Evolutionary conservation across 2,329 filamentous ascomycete genomes (phyloP), one percentile per base, ranked within the genome.

Genomic region (Acrocalymma vagum): DNA sequence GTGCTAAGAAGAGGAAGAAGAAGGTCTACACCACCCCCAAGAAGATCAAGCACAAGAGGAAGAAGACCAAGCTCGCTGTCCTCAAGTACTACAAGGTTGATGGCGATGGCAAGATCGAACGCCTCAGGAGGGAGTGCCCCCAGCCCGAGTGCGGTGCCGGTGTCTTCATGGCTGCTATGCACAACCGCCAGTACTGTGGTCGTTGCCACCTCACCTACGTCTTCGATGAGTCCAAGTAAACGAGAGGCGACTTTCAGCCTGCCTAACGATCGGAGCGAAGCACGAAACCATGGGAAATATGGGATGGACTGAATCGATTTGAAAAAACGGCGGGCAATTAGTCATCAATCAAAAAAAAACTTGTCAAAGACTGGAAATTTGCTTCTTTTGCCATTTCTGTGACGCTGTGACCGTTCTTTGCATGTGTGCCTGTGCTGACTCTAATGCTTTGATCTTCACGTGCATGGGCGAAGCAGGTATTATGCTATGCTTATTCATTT

Each of bases 11-110:
- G 91, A 96, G 97, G 90, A 87, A 95, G 80, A 99, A 99, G 90
- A 99, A 99, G 92, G 94, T 99, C 67, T 99, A 99, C 89, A 97
- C 90, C 76, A 99, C 94, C 72, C 94, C 94, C 78, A 99, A 99
- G 92, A 99, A 99, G 91, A 99, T 99, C 88, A 99, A 99, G 94
- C 94, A 99, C 88, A 99, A 99, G 92, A 88, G 91, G 84, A 99
- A 97, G 91, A 99, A 99, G 93, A 96, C 89, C 86, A 99, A 99
- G 88, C 83, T 99, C 78, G 94, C 94, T 72, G 93, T 99, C 67
- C 92, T 99, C 78, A 99, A 99, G 88, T 99, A 99, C 90, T 99
- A 99, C 90, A 99, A 99, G 90, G 94, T 99, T 70, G 94, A 97
- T 78, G 90, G 89, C 69, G 94, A 99, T 72, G 94, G 95, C 80